Conservation (phyloP, 805 yeast species). For the Komagataella pseudopastoris region DNA sequence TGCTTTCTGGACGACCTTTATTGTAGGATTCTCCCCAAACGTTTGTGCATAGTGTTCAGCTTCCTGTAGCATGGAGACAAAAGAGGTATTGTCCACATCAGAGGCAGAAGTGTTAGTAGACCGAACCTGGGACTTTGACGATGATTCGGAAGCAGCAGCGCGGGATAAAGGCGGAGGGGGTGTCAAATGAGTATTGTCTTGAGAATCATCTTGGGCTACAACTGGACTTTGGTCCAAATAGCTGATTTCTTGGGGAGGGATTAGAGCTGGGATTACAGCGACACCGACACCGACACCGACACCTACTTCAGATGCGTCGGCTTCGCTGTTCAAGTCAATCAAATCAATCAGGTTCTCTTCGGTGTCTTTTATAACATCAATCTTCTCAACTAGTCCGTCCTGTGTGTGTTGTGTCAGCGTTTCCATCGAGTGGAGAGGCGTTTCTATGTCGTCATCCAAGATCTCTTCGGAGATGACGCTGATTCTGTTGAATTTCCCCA, state of each 20-base stretch:
- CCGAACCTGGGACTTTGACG: neutral
- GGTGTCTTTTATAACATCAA: neutral
- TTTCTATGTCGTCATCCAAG: neutral
- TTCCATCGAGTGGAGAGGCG: neutral
- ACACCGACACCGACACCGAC: slow-evolving; percentile 1
- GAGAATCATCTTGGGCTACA: neutral
- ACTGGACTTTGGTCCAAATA: neutral
- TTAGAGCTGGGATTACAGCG: neutral
- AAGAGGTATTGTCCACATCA: neutral
- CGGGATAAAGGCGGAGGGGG: neutral
- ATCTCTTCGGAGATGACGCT: slow-evolving; percentile 1
- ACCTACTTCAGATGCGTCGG: slow-evolving; percentile 5
- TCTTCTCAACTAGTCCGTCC: neutral
- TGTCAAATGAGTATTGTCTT: neutral
- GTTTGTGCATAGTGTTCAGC: neutral
- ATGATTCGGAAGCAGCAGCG: neutral
- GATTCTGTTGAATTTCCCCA: neutral
- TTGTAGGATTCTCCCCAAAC: neutral
- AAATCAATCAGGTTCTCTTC: slow-evolving; percentile 1
- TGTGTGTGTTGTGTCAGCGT: neutral
- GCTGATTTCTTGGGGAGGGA: neutral
- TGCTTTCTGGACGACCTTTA: neutral
- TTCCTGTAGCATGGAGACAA: neutral
- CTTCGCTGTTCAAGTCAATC: slow-evolving; percentile 8
- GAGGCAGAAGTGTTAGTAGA: neutral